Base-by-base conservation (phyloP, 2,329 filamentous ascomycete species). In the Aspergillus tubingensis region DNA sequence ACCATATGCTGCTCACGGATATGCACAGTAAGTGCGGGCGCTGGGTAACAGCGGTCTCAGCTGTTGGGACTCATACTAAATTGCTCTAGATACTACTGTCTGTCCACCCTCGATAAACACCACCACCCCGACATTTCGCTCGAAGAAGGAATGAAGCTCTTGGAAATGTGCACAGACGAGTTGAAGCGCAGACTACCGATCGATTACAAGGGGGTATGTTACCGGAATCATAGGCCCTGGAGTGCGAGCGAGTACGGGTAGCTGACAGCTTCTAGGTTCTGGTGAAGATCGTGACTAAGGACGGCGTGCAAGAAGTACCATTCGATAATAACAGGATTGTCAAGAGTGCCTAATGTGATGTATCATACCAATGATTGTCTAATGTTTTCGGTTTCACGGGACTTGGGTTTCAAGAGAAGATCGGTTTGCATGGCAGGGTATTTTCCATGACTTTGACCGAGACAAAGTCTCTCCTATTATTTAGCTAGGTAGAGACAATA, bases 81-180 rank as follows among this genome's bases (percentile, higher is more conserved):
- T 39, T 10, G 15, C 48, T 27, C 36, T 64, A 92, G 88, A 80
- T 98, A 98, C 85, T 99, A 99, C 85, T 99, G 95, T 78, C 85
- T 99, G 63, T 96, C 92, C 6, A 96, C 96, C 69, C 87, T 99
- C 54, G 95, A 99, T 82, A 99, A 99, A 83, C 95, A 99, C 78
- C 95, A 99, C 77, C 91, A 97, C 74, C 94, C 95, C 51, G 90
- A 97, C 74, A 98, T 99, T 78, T 86, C 85, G 63, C 88, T 95
- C 57, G 92, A 90, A 64, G 86, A 96, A 77, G 95, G 95, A 59
- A 86, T 96, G 80, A 95, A 96, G 83, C 87, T 99, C 65, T 82
- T 99, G 72, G 89, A 87, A 71, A 90, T 97, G 88, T 99, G 95
- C 82, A 95, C 91, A 68, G 93, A 98, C 77, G 95, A 99, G 83